These are phyloP conservation scores for Mycosphaerelloides madeirae DNA, from an alignment of 2,329 filamentous ascomycete species.

Conservation along the genomic window DNA sequence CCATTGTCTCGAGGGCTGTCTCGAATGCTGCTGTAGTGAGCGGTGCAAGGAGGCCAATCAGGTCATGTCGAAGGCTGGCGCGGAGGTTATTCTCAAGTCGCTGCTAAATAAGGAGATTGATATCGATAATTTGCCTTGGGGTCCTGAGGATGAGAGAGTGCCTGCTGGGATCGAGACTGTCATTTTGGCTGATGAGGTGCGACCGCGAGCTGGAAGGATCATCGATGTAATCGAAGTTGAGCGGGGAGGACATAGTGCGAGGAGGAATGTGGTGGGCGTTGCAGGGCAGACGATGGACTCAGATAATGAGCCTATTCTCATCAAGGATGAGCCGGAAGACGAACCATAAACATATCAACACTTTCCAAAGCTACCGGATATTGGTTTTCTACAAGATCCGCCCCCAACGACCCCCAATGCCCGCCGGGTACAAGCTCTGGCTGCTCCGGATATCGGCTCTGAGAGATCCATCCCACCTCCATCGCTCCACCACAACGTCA, in stretches of 20 bases:
- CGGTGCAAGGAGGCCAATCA: conserved; percentile 79
- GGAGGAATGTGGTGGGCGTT: conserved; percentile 25
- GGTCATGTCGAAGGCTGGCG: conserved; percentile 90
- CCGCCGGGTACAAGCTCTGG: too few species aligned
- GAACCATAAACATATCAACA: conserved; percentile 4
- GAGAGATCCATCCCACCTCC: too few species aligned
- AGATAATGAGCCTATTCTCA: conserved; percentile 22
- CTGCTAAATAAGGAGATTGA: conserved; percentile 74
- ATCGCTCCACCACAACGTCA: too few species aligned
- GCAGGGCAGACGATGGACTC: conserved; percentile 8
- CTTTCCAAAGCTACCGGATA: too few species aligned
- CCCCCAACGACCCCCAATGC: too few species aligned
- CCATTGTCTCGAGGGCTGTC: conserved; percentile 71
- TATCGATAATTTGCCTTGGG: conserved; percentile 79
- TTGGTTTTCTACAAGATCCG: too few species aligned
- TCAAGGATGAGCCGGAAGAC: conserved; percentile 34
- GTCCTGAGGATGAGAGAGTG: conserved; percentile 63
- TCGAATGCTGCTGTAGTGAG: conserved; percentile 85
- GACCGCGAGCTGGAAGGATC: conserved; percentile 37
- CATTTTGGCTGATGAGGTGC: conserved; percentile 64
- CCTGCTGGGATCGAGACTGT: conserved; percentile 78
- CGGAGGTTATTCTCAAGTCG: conserved; percentile 72
- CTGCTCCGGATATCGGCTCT: too few species aligned
- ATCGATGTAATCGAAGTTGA: conserved; percentile 41
- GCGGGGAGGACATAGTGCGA: conserved; percentile 29